A percentile compares a stretch with the other conserved stretches of the same genome.
Conservation (phyloP, 2,329 filamentous ascomycete species). For the Helicocarpus griseus region DNA sequence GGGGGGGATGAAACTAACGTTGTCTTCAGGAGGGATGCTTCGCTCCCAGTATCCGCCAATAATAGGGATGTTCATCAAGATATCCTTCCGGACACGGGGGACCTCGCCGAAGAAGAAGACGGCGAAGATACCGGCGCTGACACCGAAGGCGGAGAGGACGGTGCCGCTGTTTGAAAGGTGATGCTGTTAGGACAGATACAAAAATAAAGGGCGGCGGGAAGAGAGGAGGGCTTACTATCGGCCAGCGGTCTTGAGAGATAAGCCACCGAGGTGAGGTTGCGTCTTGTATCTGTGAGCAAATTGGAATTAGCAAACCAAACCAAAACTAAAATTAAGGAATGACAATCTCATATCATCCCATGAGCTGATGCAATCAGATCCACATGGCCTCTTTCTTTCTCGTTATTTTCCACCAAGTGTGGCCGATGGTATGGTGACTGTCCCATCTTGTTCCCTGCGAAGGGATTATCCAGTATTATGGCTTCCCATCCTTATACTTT, state of each 20-base stretch:
- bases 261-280: background rate
- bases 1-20: constrained; percentile 33
- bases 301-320: too few relatives aligned
- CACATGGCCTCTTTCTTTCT: too few relatives aligned
- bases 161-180: constrained; percentile 23
- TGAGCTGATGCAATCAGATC: too few relatives aligned
- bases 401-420: too few relatives aligned
- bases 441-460: too few relatives aligned
- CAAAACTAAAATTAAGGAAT: too few relatives aligned
- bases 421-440: too few relatives aligned
- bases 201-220: too few relatives aligned
- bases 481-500: too few relatives aligned
- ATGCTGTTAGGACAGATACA: background rate
- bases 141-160: constrained; percentile 47
- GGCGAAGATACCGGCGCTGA: constrained; percentile 48
- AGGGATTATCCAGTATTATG: too few relatives aligned
- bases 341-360: too few relatives aligned
- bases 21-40: constrained; percentile 54
- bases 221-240: constrained; percentile 3
- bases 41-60: constrained; percentile 48
- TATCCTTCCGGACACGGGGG: constrained; percentile 52
- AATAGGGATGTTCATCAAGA: constrained; percentile 51
- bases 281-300: background rate
- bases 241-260: background rate
- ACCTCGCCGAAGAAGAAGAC: constrained; percentile 58